Conservation (phyloP, 345 rosid genomes). For the Combretum micranthum region DNA sequence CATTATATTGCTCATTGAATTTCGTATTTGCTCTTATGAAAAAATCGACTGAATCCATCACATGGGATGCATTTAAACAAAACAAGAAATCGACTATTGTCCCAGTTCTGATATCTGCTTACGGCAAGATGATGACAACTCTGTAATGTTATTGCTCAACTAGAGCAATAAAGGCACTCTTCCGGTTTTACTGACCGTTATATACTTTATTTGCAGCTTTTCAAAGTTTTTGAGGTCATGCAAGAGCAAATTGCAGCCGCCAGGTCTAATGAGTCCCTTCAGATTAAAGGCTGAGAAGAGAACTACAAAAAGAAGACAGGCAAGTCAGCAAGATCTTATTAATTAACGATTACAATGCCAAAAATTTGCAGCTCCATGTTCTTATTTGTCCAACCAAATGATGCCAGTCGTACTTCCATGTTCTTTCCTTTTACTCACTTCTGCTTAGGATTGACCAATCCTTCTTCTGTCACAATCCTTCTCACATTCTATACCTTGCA, state of each 20-base stretch:
- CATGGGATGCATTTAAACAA: no score
- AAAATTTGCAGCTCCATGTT: no score
- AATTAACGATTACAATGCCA: no score
- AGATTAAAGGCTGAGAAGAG: slow-evolving; percentile 70
- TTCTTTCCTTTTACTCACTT: background rate
- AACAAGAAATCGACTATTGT: no score
- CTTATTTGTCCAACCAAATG: no score
- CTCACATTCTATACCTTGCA: slow-evolving; percentile 2
- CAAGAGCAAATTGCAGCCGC: slow-evolving; percentile 56
- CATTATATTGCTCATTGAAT: no score
- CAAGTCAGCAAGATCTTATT: slow-evolving; percentile 19
- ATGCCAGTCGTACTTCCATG: no score
- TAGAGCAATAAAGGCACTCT: slow-evolving; percentile 3
- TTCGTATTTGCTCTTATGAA: no score
- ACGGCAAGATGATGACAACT: background rate
- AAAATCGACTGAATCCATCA: no score
- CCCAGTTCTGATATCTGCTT: no score
- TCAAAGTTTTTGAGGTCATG: slow-evolving; percentile 42
- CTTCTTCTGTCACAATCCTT: no score
- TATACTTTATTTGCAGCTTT: slow-evolving; percentile 35
- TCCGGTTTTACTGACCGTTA: slow-evolving; percentile 10
- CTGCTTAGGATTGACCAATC: no score
- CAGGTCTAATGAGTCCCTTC: slow-evolving; percentile 60
- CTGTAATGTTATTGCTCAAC: background rate
- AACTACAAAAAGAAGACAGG: slow-evolving; percentile 80